A percentile compares a stretch with the other conserved stretches of the same genome.
Evolutionary conservation across 805 yeast genomes (phyloP).

Genomic region (Yarrowia sp.): DNA sequence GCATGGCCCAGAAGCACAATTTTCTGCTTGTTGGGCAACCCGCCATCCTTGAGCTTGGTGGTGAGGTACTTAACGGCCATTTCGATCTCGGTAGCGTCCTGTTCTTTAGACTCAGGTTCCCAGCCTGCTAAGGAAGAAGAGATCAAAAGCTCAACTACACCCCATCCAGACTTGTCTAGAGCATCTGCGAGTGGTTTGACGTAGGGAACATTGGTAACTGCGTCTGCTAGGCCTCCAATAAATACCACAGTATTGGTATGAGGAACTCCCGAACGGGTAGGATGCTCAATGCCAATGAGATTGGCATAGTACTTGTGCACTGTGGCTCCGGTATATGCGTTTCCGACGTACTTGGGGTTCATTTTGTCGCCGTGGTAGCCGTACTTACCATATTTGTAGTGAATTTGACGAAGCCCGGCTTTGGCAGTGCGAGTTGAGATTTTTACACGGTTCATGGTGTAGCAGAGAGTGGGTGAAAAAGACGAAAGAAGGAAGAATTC

Average conservation of each 20-base stretch:
- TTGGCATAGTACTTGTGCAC: constrained; percentile 30
- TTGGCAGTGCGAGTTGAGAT: background rate
- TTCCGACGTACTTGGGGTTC: constrained; percentile 8
- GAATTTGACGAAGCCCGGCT: background rate
- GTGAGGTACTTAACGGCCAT: constrained; percentile 54
- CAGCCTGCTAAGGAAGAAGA: constrained; percentile 59
- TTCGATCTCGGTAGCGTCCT: constrained; percentile 58
- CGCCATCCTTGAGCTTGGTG: constrained; percentile 30
- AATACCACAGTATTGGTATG: constrained; percentile 56
- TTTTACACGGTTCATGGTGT: background rate
- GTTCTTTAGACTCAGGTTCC: constrained; percentile 60
- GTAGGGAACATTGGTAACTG: constrained; percentile 67
- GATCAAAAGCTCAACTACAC: constrained; percentile 49
- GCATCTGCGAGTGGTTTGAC: constrained; percentile 46
- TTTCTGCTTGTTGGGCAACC: constrained; percentile 40
- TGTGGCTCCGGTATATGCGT: constrained; percentile 1
- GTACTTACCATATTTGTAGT: constrained; percentile 9
- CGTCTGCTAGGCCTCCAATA: constrained; percentile 71
- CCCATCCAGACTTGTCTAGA: constrained; percentile 49
- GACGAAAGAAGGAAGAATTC: too few species aligned
- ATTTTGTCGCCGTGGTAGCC: background rate
- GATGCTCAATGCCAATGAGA: constrained; percentile 33
- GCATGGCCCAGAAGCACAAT: constrained; percentile 76
- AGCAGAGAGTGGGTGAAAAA: background rate
- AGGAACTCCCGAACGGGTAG: constrained; percentile 34